Evolutionary conservation across 441 rosid species (phyloP), one percentile per base, ranked within the genome.

Genomic region (Raphanus hybrid): DNA sequence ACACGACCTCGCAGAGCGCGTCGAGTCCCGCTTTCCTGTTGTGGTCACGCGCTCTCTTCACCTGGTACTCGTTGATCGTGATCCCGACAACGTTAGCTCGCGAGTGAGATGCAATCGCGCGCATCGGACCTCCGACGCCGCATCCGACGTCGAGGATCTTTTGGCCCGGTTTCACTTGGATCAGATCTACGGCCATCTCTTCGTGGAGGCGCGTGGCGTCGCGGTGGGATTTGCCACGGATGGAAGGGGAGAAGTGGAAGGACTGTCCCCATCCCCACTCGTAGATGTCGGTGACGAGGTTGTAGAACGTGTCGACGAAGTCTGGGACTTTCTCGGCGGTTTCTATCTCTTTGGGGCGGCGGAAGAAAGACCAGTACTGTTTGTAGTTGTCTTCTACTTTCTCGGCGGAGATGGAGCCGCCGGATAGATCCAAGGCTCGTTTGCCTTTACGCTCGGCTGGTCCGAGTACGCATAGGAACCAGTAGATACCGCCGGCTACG

Each of bases 261-360:
- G 97, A 93, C 82, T 93, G 98, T 5, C 97, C 98, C 98, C 97
- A 93, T 0, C 98, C 98, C 98, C 98, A 93, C 85, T 93, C 98
- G 85, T 93, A 93, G 72, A 93, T 93, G 74, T 93, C 98, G 7
- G 98, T 93, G 12, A 93, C 97, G 52, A 93, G 75, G 82, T 91
- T 93, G 91, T 93, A 93, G 62, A 91, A 93, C 0, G 97, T 91
- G 82, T 93, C 92, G 18, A 93, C 98, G 67, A 93, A 90, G 43
- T 85, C 95, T 1, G 97, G 95, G 9, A 90, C 97, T 32, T 89
- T 91, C 23, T 93, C 98, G 68, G 89, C 80, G 50, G 89, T 83
- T 73, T 85, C 89, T 84, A 90, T 91, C 83, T 93, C 93, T 65
- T 87, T 93, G 0, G 98, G 98, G 7, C 87, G 88, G 78, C 89